Percentiles rank a stretch among this genome's conserved stretches.
Conservation (phyloP, 2,329 filamentous ascomycete genomes). For the Xylariaceae sp. region DNA sequence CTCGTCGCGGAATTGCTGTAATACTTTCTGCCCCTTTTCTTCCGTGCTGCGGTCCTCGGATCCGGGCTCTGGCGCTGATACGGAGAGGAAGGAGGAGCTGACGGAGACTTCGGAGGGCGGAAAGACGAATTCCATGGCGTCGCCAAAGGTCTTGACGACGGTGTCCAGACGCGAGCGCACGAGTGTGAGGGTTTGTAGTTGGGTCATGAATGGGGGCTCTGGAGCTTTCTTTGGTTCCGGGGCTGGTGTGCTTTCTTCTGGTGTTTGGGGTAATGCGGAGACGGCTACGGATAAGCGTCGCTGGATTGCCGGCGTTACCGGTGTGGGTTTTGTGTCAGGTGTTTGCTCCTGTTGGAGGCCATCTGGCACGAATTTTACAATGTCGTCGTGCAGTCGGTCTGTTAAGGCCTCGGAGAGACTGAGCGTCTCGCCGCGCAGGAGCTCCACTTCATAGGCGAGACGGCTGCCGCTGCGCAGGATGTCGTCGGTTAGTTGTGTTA, state of each 20-base stretch:
- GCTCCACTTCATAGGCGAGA: slow-evolving; percentile 89
- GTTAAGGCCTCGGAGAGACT: slow-evolving; percentile 73
- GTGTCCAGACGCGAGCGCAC: slow-evolving; percentile 80
- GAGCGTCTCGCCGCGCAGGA: slow-evolving; percentile 81
- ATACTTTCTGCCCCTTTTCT: slow-evolving; percentile 80
- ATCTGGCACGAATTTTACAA: slow-evolving; percentile 63
- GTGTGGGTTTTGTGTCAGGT: slow-evolving; percentile 19
- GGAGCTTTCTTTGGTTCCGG: slow-evolving; percentile 13
- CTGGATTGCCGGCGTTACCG: slow-evolving; percentile 15
- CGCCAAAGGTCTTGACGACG: slow-evolving; percentile 86
- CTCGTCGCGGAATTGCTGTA: slow-evolving; percentile 64
- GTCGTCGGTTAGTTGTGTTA: slow-evolving; percentile 90
- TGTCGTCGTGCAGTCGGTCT: slow-evolving; percentile 65
- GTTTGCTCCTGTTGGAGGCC: slow-evolving; percentile 36
- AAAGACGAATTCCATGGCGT: slow-evolving; percentile 92
- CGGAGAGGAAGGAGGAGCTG: slow-evolving; percentile 79
- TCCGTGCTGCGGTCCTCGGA: slow-evolving; percentile 62
- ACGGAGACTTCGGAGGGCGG: slow-evolving; percentile 83
- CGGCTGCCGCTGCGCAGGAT: slow-evolving; percentile 84
- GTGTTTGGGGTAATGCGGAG: slow-evolving; percentile 15
- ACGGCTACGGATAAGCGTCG: slow-evolving; percentile 24
- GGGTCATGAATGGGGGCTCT: slow-evolving; percentile 62
- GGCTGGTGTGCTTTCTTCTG: not conserved
- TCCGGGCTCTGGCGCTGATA: slow-evolving; percentile 76
- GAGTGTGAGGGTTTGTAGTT: slow-evolving; percentile 74